Evolutionary conservation across 345 rosid species (phyloP).

Genomic region (Turritis glabra): DNA sequence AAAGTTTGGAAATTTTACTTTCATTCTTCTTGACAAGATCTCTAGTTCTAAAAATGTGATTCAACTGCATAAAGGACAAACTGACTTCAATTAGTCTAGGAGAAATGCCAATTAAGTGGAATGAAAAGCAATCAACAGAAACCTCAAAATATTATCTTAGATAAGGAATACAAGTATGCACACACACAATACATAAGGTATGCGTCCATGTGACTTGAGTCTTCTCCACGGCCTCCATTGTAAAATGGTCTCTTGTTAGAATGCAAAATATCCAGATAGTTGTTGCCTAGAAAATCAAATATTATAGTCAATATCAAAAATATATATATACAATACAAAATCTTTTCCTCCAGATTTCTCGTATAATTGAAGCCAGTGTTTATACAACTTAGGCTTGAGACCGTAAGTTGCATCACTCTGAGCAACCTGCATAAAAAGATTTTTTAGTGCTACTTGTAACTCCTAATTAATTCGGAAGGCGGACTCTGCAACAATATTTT

Average conservation of each 20-base stretch:
- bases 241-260: conserved; percentile 89
- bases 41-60: conserved; percentile 75
- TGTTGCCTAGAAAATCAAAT: conserved; percentile 54
- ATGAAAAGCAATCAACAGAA: not conserved
- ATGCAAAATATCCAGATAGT: conserved; percentile 80
- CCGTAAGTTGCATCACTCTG: conserved; percentile 44
- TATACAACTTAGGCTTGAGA: conserved; percentile 69
- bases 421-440: conserved; percentile 46
- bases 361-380: conserved; percentile 73
- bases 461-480: not conserved
- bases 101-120: conserved; percentile 16
- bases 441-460: not conserved
- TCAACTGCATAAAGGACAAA: conserved; percentile 66
- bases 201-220: conserved; percentile 68
- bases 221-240: conserved; percentile 72
- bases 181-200: conserved; percentile 88
- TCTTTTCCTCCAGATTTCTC: conserved; percentile 60
- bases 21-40: conserved; percentile 79
- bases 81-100: conserved; percentile 20
- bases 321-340: conserved; percentile 30
- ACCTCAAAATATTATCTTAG: no score
- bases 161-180: conserved; percentile 26
- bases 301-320: no score
- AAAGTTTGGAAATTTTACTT: conserved; percentile 59
- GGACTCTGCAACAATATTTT: conserved; percentile 3